A percentile compares a stretch with the other conserved stretches of the same genome.
Conservation (phyloP, 768 basidiomycete genomes). For the Tephrocybe sp. region DNA sequence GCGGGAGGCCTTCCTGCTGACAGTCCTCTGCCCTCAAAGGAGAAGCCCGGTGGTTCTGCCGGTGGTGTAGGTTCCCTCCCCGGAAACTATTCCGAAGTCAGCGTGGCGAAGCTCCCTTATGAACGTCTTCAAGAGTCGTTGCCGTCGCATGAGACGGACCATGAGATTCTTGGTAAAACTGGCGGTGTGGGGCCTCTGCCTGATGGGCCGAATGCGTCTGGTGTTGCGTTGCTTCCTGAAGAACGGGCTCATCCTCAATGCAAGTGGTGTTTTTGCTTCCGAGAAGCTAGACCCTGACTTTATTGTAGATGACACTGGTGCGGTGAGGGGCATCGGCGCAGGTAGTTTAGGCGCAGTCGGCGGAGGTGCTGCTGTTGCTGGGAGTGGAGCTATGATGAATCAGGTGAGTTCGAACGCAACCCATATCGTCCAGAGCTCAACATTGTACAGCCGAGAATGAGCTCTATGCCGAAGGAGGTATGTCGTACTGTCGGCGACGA, state of each 20-base stretch:
- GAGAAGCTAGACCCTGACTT: too few relatives aligned
- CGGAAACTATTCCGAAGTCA: slow-evolving; percentile 42
- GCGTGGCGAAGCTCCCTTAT: slow-evolving; percentile 50
- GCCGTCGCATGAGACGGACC: slow-evolving; percentile 15
- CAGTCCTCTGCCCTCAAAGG: slow-evolving; percentile 9
- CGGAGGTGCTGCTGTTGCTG: too few relatives aligned
- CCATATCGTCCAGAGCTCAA: too few relatives aligned
- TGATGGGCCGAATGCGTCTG: slow-evolving; percentile 16
- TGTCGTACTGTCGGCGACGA: too few relatives aligned
- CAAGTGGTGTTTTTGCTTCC: neutral
- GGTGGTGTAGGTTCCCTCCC: slow-evolving; percentile 52
- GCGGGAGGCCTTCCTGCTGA: neutral
- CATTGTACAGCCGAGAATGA: too few relatives aligned
- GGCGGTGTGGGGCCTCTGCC: slow-evolving; percentile 16
- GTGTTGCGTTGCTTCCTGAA: slow-evolving; percentile 13
- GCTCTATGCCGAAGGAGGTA: too few relatives aligned
- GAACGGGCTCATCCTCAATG: slow-evolving; percentile 9
- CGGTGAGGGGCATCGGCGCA: too few relatives aligned
- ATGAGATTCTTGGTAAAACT: slow-evolving; percentile 14
- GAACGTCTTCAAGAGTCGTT: slow-evolving; percentile 29
- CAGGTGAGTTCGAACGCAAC: too few relatives aligned
- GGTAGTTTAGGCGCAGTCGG: too few relatives aligned
- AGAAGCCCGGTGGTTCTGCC: slow-evolving; percentile 17
- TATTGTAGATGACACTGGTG: too few relatives aligned
- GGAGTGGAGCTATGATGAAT: too few relatives aligned